Evolutionary conservation across 441 rosid species (phyloP), one percentile per base, ranked within the genome.

Genomic region (Eruca vesicaria): DNA sequence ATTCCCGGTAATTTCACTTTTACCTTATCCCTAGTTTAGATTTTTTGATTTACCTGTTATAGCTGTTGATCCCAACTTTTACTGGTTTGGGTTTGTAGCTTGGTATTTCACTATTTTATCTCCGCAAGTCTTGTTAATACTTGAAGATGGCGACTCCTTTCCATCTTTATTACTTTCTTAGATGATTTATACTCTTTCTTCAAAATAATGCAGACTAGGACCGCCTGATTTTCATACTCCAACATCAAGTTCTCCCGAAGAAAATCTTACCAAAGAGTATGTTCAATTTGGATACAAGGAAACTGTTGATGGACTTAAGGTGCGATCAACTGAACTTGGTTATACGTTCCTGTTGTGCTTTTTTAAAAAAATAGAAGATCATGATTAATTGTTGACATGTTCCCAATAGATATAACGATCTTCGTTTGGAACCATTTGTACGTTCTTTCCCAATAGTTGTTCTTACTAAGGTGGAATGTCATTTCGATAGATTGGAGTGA

Each of bases 281-380:
- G 89, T 90, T 70, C 92, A 78, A 72, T 72, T 43, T 78, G 99
- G 99, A 70, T 97, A 97, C 83, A 94, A 80, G 87, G 99, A 97
- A 84, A 86, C 95, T 57, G 88, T 92, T 83, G 99, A 91, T 82
- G 97, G 97, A 67, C 92, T 97, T 84, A 98, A 97, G 98, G 99
- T 97, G 71, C 72, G 66, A 35, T 73, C 61, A 69, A 66, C 74
- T 35, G 32, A 70, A 69, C 50, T 53, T 55, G 23, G 68, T 33
- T 38, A 9, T 26, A 45, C 29, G 15, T 67, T 19, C 63, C 32
- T 70, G 10, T 66, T 29, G 33, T 63, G 48, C 41, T 63, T 58
- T 65, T 45, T 57, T 8, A 41, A n/a, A 18, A 4, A 1, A 14
- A 48, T 58, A 4, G 2, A 18, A 31, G n/a, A 19, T 35, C 68